phyloP scores from a whole-genome alignment of 805 yeast genomes.

The Zygosaccharomyces bailii region DNA sequence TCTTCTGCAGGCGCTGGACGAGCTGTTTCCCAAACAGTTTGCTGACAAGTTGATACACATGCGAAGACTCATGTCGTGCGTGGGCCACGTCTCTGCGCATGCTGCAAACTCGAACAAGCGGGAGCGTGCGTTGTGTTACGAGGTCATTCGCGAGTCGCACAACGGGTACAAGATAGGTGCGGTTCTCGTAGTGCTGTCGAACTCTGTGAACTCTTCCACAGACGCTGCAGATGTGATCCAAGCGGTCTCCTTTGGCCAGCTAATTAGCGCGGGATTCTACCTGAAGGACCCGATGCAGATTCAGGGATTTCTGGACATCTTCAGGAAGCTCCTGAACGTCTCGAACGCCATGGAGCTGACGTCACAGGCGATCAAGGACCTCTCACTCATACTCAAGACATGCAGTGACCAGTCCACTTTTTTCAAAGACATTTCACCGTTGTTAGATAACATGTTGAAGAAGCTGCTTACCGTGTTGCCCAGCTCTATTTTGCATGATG shows the following conservation, averaged over 20 bases:
- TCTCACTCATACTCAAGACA: constrained; percentile 18
- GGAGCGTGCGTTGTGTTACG: constrained; percentile 21
- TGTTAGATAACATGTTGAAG: constrained; percentile 24
- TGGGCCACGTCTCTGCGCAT: constrained; percentile 32
- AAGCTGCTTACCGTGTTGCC: constrained; percentile 31
- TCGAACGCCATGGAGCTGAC: constrained; percentile 23
- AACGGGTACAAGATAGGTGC: constrained; percentile 28
- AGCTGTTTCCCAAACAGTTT: constrained; percentile 20
- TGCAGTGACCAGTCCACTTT: constrained; percentile 30
- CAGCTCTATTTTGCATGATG: constrained; percentile 18
- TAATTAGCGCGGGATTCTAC: constrained; percentile 15
- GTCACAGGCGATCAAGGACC: constrained; percentile 10
- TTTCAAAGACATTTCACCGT: constrained; percentile 24
- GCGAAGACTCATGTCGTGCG: constrained; percentile 28
- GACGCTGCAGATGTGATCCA: constrained; percentile 22
- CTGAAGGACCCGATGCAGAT: constrained; percentile 34
- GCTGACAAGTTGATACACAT: constrained; percentile 31
- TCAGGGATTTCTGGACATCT: constrained; percentile 33
- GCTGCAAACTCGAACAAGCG: constrained; percentile 19
- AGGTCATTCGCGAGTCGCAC: constrained; percentile 12
- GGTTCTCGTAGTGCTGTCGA: constrained; percentile 27
- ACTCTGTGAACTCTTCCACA: constrained; percentile 24
- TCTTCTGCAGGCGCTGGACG: constrained; percentile 20
- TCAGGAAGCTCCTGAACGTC: constrained; percentile 28
- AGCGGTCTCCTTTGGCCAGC: constrained; percentile 13